Percentiles rank a stretch among this genome's conserved stretches.
Conservation (phyloP, 306 rosid genomes). For the Lathyrus tuberosus region DNA sequence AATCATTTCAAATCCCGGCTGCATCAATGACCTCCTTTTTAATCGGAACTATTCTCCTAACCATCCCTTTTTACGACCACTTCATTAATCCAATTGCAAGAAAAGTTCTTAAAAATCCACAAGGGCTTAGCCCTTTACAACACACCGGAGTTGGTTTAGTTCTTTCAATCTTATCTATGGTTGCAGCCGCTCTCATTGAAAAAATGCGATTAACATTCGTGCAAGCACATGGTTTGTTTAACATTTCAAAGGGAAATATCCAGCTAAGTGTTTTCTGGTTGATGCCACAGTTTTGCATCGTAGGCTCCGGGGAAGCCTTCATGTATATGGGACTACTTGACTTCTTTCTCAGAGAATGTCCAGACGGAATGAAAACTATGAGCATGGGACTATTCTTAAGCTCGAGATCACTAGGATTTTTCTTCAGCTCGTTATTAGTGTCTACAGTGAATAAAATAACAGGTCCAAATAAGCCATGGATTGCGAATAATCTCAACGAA, state of each 20-base stretch:
- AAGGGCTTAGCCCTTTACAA: slow-evolving; percentile 68
- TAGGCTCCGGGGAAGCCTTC: slow-evolving; percentile 84
- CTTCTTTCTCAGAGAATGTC: slow-evolving; percentile 82
- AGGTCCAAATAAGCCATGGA: slow-evolving; percentile 63
- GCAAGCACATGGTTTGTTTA: slow-evolving; percentile 37
- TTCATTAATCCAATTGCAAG: slow-evolving; percentile 52
- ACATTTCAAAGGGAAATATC: slow-evolving; percentile 34
- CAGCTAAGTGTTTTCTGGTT: slow-evolving; percentile 76
- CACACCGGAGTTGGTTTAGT: slow-evolving; percentile 72
- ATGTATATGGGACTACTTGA: slow-evolving; percentile 79
- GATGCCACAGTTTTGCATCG: slow-evolving; percentile 73
- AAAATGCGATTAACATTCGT: slow-evolving; percentile 53
- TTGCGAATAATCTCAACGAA: slow-evolving; percentile 69
- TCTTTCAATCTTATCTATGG: slow-evolving; percentile 59
- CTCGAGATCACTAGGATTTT: slow-evolving; percentile 72
- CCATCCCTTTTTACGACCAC: slow-evolving; percentile 73
- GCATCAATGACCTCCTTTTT: slow-evolving; percentile 80
- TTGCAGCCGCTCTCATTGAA: slow-evolving; percentile 60
- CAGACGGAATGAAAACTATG: slow-evolving; percentile 90
- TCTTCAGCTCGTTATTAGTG: slow-evolving; percentile 73
- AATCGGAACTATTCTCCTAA: slow-evolving; percentile 68
- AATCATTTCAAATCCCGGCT: slow-evolving; percentile 66
- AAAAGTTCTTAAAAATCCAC: slow-evolving; percentile 56
- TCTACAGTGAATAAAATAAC: slow-evolving; percentile 63
- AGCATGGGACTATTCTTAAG: slow-evolving; percentile 92